These are phyloP conservation scores for Erysimum cheiri DNA, from an alignment of 441 rosid genomes.

Conservation along the genomic window DNA sequence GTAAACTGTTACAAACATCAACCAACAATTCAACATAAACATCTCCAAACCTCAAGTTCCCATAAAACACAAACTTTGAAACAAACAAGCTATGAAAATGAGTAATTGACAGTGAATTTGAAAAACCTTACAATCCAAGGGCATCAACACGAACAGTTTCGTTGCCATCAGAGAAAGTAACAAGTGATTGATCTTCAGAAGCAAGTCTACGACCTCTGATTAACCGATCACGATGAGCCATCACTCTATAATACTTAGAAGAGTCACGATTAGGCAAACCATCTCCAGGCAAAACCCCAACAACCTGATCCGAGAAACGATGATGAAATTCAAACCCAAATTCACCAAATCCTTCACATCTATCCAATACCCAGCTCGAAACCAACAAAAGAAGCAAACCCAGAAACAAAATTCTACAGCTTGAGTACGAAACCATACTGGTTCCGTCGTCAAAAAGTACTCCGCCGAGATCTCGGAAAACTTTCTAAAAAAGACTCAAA, in stretches of 20 bases:
- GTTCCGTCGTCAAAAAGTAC: constrained; percentile 22
- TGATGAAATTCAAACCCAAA: constrained; percentile 86
- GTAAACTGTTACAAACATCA: constrained; percentile 57
- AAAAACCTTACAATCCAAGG: constrained; percentile 71
- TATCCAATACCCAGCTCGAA: constrained; percentile 39
- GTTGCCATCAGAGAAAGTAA: constrained; percentile 79
- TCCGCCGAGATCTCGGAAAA: constrained; percentile 45
- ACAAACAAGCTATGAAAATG: neutral
- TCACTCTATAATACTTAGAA: constrained; percentile 67
- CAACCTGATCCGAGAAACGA: constrained; percentile 68
- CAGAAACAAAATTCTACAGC: constrained; percentile 26
- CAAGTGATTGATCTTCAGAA: constrained; percentile 49
- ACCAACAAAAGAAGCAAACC: constrained; percentile 14
- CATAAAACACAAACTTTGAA: neutral
- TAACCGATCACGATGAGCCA: constrained; percentile 70
- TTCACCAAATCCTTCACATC: constrained; percentile 49
- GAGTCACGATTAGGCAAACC: constrained; percentile 66
- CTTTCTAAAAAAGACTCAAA: neutral
- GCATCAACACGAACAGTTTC: constrained; percentile 67
- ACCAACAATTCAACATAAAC: neutral
- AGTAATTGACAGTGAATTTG: neutral
- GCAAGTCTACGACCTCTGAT: constrained; percentile 70
- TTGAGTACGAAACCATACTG: constrained; percentile 40
- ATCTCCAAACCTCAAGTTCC: constrained; percentile 8
- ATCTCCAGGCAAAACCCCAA: constrained; percentile 53